These are phyloP conservation scores for Udeniomyces megalosporus DNA, from an alignment of 768 basidiomycete species.

Conservation along the genomic window DNA sequence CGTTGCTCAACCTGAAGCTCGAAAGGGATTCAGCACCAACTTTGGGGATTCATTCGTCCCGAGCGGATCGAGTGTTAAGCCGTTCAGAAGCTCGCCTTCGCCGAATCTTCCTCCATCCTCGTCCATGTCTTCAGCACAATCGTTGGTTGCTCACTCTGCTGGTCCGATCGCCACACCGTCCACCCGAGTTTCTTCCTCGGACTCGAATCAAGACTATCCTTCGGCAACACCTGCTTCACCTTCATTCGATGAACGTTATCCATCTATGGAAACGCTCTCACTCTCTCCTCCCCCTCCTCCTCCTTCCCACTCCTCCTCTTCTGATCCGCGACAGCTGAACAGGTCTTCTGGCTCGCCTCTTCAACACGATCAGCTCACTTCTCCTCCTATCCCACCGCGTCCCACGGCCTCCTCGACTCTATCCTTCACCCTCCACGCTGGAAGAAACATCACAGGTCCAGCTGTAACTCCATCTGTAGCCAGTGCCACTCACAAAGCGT, in stretches of 20 bases:
- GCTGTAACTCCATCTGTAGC: neutral
- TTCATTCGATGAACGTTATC: slow-evolving; percentile 14
- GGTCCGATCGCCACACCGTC: too few relatives aligned
- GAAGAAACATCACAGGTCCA: slow-evolving; percentile 4
- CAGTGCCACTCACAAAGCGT: neutral
- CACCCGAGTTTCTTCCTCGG: too few relatives aligned
- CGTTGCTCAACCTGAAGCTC: neutral
- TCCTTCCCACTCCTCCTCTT: neutral
- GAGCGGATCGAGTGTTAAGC: neutral
- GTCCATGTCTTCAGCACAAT: too few relatives aligned
- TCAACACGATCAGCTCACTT: neutral
- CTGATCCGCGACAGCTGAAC: neutral
- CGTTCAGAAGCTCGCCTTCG: too few relatives aligned
- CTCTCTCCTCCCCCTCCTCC: neutral
- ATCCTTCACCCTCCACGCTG: slow-evolving; percentile 5
- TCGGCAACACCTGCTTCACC: neutral
- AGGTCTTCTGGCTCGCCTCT: neutral
- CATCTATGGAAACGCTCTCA: slow-evolving; percentile 4
- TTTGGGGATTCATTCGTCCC: too few relatives aligned
- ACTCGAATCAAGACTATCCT: neutral
- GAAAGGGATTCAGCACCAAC: neutral
- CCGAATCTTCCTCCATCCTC: neutral
- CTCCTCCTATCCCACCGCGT: neutral
- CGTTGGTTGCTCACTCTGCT: too few relatives aligned
- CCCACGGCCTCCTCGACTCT: neutral